These are phyloP conservation scores for Phanerodontia chrysosporium DNA, from an alignment of 768 basidiomycete genomes.

Conservation along the genomic window DNA sequence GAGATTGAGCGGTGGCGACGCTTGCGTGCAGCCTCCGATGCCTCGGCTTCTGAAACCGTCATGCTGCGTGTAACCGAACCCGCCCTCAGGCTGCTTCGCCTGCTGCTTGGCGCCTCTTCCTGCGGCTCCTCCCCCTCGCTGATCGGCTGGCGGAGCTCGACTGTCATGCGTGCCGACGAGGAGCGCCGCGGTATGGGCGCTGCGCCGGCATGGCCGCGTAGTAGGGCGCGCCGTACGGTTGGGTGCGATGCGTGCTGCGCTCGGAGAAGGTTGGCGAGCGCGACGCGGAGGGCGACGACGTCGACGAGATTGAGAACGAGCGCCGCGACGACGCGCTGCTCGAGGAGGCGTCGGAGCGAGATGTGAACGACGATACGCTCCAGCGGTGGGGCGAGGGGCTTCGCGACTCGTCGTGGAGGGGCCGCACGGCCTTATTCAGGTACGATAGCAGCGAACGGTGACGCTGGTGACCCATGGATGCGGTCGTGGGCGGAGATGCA, in stretches of 20 bases:
- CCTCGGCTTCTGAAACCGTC: not conserved
- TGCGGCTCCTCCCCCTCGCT: not conserved
- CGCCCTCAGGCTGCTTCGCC: not conserved
- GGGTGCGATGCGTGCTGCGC: slow-evolving; percentile 15
- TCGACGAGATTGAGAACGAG: not conserved
- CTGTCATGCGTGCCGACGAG: not conserved
- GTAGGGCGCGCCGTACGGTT: slow-evolving; percentile 23
- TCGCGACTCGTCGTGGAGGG: not conserved
- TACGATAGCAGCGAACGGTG: not conserved
- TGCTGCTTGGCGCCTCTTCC: not conserved
- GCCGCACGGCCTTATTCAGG: not conserved
- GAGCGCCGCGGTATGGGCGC: slow-evolving; percentile 1
- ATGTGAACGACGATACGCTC: slow-evolving; percentile 5
- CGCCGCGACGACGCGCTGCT: not conserved
- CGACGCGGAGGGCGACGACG: not conserved
- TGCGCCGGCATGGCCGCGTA: slow-evolving; percentile 17
- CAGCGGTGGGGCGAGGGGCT: slow-evolving; percentile 5
- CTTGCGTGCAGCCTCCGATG: not conserved
- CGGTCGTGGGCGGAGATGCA: not conserved
- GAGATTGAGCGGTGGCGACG: not conserved
- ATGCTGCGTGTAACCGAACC: not conserved
- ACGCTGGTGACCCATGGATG: not conserved
- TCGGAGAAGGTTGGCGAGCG: slow-evolving; percentile 1
- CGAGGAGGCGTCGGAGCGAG: not conserved
- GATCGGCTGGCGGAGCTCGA: not conserved